Conservation (phyloP, 78 protist genomes). For the Dictyostelium purpureum region DNA sequence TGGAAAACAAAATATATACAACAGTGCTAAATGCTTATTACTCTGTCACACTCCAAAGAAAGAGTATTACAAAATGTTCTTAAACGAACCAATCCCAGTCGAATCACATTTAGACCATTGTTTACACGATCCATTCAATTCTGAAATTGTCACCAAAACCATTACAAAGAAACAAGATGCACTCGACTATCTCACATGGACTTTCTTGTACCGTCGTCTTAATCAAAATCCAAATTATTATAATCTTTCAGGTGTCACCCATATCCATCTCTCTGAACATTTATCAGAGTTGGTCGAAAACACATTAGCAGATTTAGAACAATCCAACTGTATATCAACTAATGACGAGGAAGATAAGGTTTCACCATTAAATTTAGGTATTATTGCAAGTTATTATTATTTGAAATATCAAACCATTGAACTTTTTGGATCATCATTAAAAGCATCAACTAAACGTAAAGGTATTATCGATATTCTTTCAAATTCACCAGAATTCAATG, state of each 20-base stretch:
- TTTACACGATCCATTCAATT: conserved; percentile 93
- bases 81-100: conserved; percentile 98
- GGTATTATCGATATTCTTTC: conserved; percentile 92
- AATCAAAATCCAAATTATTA: conserved; percentile 97
- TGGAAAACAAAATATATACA: conserved; percentile 39
- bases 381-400: conserved; percentile 97
- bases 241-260: conserved; percentile 82
- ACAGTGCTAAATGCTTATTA: conserved; percentile 80
- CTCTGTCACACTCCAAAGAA: conserved; percentile 91
- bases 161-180: conserved; percentile 93
- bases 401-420: conserved; percentile 95
- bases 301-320: conserved; percentile 90
- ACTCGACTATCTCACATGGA: conserved; percentile 97
- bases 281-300: conserved; percentile 96
- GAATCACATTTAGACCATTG: conserved; percentile 95
- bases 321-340: conserved; percentile 84
- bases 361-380: conserved; percentile 94
- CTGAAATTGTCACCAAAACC: conserved; percentile 86
- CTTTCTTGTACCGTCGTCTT: conserved; percentile 95
- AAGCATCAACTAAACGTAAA: conserved; percentile 74
- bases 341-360: conserved; percentile 90
- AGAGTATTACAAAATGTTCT: conserved; percentile 91
- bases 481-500: conserved; percentile 91
- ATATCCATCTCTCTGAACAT: conserved; percentile 93
- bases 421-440: conserved; percentile 82